Conservation (phyloP, 345 rosid species). For the Corchorus olitorius region DNA sequence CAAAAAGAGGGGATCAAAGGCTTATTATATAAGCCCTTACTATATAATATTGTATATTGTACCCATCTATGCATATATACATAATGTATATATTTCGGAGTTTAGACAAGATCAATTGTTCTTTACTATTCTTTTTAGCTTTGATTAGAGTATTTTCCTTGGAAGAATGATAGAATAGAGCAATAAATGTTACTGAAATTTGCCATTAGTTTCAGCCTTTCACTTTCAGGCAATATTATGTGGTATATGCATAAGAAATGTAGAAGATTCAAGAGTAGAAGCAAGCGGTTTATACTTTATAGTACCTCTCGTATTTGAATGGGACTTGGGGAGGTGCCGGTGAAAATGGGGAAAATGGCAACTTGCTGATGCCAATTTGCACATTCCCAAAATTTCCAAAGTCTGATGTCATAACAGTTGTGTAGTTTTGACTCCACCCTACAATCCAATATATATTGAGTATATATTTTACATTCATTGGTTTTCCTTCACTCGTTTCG, state of each 20-base stretch:
- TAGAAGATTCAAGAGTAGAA: not conserved
- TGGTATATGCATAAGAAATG: too few relatives aligned
- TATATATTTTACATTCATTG: not conserved
- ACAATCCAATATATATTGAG: not conserved
- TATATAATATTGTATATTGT: not conserved
- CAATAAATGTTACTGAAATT: not conserved
- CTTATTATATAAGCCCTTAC: not conserved
- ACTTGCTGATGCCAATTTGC: not conserved
- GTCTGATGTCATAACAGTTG: not conserved
- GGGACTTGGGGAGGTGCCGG: not conserved
- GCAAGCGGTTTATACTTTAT: not conserved
- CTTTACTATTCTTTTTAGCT: not conserved
- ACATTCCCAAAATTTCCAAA: not conserved
- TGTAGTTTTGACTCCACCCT: not conserved
- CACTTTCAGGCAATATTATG: too few relatives aligned
- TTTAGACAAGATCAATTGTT: not conserved
- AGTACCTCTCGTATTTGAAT: not conserved
- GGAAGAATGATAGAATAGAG: not conserved
- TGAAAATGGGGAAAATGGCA: not conserved
- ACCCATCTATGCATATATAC: not conserved
- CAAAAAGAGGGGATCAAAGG: not conserved
- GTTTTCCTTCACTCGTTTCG: not conserved
- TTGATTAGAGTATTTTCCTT: not conserved
- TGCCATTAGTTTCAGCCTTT: too few relatives aligned
- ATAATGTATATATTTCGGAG: not conserved